Base-by-base conservation (phyloP, 495 filamentous ascomycete genomes). In the Tuber brumale region DNA sequence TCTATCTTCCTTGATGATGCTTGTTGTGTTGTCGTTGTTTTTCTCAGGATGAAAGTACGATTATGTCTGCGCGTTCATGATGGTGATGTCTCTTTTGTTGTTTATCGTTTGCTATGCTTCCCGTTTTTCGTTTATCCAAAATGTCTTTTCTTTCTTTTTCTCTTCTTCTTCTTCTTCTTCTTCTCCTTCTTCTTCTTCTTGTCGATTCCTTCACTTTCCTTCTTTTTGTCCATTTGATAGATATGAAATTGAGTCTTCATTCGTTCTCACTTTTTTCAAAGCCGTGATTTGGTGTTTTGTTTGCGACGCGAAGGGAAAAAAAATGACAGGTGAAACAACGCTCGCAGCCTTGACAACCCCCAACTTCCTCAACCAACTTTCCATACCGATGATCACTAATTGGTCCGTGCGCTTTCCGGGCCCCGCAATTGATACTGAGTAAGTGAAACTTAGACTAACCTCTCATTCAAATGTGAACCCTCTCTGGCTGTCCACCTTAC, bases 1-100 rank as follows among this genome's bases (percentile, higher is more conserved):
- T 31, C 51, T 16, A 51, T 35, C 57, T 35, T 66, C 27, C 31
- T 66, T 66, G 57, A 8, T 31, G 51, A 31, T 35, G 27, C 31
- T 35, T 66, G 57, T 66, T 66, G 57, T 66, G 57, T 66, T 66
- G 57, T 61, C 27, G 12, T 66, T 66, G 57, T 35, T 66, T 66
- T 66, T 66, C 57, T 7, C 57, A 66, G 57, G 27, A 66, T 19
- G 57, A 66, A 57, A 66, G 57, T 66, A 66, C 27, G 12, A 16
- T 31, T 27, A 18, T 35, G 12, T 66, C 57, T 35, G 57, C 57
- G 57, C 57, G 57, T 31, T 35, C 27, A 66, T 66, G 57, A 35
- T 66, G 57, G 31, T 66, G 51, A 31, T 12, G 57, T 66, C 18
- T 66, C 27, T 35, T 66, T 66, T 66, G 57, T 31, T 31, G n/a